Percentiles rank a stretch among this genome's conserved stretches.
Evolutionary conservation across 2,329 filamentous ascomycete genomes (phyloP).

Genomic region (Colletotrichum spinosum): DNA sequence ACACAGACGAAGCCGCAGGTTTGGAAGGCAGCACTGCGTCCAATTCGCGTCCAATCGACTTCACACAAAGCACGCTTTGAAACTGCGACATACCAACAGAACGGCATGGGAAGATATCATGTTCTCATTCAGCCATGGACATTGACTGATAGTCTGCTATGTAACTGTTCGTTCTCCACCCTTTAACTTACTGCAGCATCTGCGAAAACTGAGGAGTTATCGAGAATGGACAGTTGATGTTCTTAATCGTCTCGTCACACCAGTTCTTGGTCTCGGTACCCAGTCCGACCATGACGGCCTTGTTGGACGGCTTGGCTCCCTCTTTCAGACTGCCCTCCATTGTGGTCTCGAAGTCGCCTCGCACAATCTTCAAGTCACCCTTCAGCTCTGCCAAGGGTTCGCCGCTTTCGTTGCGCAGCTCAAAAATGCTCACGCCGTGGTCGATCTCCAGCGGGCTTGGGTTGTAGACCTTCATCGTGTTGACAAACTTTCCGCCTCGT

Average conservation of each 20-base stretch:
- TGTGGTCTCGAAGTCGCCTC: constrained; percentile 44
- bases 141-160: background rate
- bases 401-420: constrained; percentile 44
- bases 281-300: constrained; percentile 42
- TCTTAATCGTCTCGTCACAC: constrained; percentile 44
- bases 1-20: no score
- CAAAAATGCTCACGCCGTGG: constrained; percentile 46
- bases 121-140: constrained; percentile 28
- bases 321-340: constrained; percentile 41
- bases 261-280: constrained; percentile 43
- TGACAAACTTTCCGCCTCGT: constrained; percentile 31
- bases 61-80: no score
- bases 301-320: constrained; percentile 37
- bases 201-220: constrained; percentile 31
- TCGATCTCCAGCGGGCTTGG: constrained; percentile 47
- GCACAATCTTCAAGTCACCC: constrained; percentile 45
- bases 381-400: constrained; percentile 43
- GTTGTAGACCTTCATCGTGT: constrained; percentile 45
- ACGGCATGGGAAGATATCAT: background rate
- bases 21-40: no score
- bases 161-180: background rate
- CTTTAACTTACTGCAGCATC: constrained; percentile 20
- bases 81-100: background rate
- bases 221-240: constrained; percentile 41
- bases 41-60: no score